These are phyloP conservation scores for Metschnikowia koreensis DNA, from an alignment of 805 yeast genomes.

Conservation along the genomic window DNA sequence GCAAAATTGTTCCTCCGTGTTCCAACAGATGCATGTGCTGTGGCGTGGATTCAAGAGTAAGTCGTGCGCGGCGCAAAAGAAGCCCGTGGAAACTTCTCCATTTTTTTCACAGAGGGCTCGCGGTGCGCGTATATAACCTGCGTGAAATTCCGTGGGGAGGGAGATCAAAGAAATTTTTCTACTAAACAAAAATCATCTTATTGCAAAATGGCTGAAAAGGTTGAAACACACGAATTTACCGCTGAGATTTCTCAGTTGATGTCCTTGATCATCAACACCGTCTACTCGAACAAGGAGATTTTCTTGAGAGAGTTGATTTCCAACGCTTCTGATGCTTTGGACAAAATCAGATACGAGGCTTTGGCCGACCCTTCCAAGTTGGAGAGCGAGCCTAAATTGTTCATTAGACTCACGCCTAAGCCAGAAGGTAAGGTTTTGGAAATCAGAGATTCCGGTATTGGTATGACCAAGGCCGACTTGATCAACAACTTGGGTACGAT, in stretches of 20 bases:
- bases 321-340: slow-evolving; percentile 98
- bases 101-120: not conserved
- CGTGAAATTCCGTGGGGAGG: not conserved
- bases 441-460: slow-evolving; percentile 99
- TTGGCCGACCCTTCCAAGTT: slow-evolving; percentile 86
- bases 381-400: slow-evolving; percentile 93
- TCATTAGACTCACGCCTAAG: slow-evolving; percentile 95
- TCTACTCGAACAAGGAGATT: slow-evolving; percentile 98
- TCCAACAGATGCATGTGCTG: not conserved
- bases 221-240: slow-evolving; percentile 93
- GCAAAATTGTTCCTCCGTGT: not conserved
- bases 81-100: slow-evolving; percentile 32
- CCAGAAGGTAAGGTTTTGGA: slow-evolving; percentile 93
- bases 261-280: slow-evolving; percentile 99
- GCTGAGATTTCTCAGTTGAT: slow-evolving; percentile 99
- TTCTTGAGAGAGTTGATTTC: slow-evolving; percentile 98
- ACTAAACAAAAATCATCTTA: not conserved
- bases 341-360: slow-evolving; percentile 96
- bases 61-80: slow-evolving; percentile 21
- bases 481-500: slow-evolving; percentile 99
- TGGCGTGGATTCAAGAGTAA: not conserved
- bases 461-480: slow-evolving; percentile 99
- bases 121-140: slow-evolving; percentile 3
- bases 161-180: not conserved
- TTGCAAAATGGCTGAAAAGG: slow-evolving; percentile 47